Evolutionary conservation across 176 grass and related monocot species (phyloP).

Genomic region (Elaeis guineensis): DNA sequence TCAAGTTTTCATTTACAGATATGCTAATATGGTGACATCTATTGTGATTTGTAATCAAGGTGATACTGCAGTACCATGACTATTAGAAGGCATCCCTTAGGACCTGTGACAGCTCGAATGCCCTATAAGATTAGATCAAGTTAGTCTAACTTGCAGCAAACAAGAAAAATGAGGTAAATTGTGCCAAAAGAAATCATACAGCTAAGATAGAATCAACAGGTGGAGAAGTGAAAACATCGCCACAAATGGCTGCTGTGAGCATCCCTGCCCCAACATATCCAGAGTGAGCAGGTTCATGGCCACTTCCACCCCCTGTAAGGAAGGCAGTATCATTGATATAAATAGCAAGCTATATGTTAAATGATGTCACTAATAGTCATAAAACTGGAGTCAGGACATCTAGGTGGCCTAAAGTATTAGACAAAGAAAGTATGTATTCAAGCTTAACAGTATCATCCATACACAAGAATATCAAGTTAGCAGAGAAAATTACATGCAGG

Average conservation of each 20-base stretch:
- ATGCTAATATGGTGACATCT: too few species aligned
- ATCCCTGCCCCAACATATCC: slow-evolving; percentile 98
- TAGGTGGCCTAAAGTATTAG: too few species aligned
- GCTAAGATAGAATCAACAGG: slow-evolving; percentile 91
- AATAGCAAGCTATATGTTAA: too few species aligned
- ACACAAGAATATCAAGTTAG: too few species aligned
- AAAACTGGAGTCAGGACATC: too few species aligned
- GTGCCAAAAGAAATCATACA: slow-evolving; percentile 38
- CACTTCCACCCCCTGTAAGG: slow-evolving; percentile 80
- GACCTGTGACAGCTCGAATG: slow-evolving; percentile 96
- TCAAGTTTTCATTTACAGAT: background rate
- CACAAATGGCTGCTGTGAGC: slow-evolving; percentile 92
- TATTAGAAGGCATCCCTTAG: slow-evolving; percentile 94
- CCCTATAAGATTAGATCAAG: slow-evolving; percentile 50
- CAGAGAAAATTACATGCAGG: too few species aligned
- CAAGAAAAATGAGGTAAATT: slow-evolving; percentile 3
- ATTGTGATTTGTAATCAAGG: too few species aligned
- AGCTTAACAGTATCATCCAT: too few species aligned
- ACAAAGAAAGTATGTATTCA: too few species aligned
- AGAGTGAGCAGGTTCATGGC: slow-evolving; percentile 97
- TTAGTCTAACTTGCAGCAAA: slow-evolving; percentile 16
- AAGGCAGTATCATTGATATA: slow-evolving; percentile 4
- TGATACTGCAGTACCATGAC: slow-evolving; percentile 54
- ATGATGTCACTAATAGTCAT: too few species aligned
- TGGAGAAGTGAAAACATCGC: slow-evolving; percentile 92